Conservation (phyloP, 768 basidiomycete species). For the Mycena epipterygia region DNA sequence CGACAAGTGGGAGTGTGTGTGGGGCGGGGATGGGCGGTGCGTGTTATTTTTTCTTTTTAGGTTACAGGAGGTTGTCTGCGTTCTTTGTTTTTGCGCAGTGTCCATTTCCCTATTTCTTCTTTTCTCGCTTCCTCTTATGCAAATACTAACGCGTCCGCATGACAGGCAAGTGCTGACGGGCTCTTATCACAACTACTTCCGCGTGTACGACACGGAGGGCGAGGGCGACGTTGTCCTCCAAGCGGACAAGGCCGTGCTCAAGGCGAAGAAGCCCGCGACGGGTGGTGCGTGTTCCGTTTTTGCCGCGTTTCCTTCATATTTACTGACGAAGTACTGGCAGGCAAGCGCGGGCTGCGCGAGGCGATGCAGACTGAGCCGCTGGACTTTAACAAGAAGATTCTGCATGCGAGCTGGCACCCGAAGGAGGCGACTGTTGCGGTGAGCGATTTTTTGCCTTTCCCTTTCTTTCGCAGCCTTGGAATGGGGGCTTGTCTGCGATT, state of each 20-base stretch:
- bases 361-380: slow-evolving; percentile 88
- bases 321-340: slow-evolving; percentile 44
- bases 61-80: no score
- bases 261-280: slow-evolving; percentile 87
- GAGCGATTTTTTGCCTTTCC: slow-evolving; percentile 49
- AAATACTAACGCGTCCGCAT: not conserved
- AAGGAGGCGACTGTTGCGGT: slow-evolving; percentile 98
- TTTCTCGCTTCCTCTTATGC: not conserved
- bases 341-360: slow-evolving; percentile 79
- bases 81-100: not conserved
- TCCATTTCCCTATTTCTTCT: not conserved
- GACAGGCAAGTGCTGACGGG: slow-evolving; percentile 93
- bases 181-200: slow-evolving; percentile 99
- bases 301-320: not conserved
- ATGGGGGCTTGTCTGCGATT: no score
- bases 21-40: slow-evolving; percentile 94
- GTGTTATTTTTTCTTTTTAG: slow-evolving; percentile 48
- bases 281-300: not conserved
- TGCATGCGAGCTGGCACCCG: slow-evolving; percentile 98
- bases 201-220: slow-evolving; percentile 95
- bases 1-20: slow-evolving; percentile 99
- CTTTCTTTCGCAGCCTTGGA: not conserved
- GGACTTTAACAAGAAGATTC: slow-evolving; percentile 98
- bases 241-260: slow-evolving; percentile 99
- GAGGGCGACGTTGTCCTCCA: slow-evolving; percentile 92